phyloP scores from a whole-genome alignment of 1,139 yeast genomes.

The Pichia sp. region DNA sequence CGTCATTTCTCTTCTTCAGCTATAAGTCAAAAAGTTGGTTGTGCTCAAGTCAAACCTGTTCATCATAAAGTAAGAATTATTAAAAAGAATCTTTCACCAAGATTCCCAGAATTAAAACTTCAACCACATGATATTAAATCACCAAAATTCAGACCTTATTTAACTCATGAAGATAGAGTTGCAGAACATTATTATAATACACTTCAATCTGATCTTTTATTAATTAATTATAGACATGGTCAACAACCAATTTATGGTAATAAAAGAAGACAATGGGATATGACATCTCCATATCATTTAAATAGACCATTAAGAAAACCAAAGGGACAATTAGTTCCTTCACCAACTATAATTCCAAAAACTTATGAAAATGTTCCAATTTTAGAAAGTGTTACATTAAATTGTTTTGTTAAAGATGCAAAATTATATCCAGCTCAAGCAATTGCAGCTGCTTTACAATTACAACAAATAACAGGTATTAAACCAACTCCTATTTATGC shows the following conservation, averaged over 20 bases:
- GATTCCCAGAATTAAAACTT: conserved; percentile 58
- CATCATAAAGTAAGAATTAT: conserved; percentile 79
- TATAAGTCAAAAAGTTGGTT: conserved; percentile 52
- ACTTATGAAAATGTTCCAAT: conserved; percentile 65
- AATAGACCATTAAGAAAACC: conserved; percentile 72
- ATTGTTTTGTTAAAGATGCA: conserved; percentile 74
- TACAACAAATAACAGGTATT: conserved; percentile 90
- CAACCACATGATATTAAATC: conserved; percentile 69
- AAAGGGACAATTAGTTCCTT: conserved; percentile 56
- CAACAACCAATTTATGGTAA: conserved; percentile 50
- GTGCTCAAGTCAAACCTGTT: conserved; percentile 80
- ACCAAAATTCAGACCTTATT: conserved; percentile 68
- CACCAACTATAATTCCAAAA: conserved; percentile 67
- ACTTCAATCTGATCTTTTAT: conserved; percentile 66
- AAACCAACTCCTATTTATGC: conserved; percentile 73
- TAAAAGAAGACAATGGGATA: conserved; percentile 81
- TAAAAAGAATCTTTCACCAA: conserved; percentile 64
- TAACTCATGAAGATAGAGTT: conserved; percentile 75
- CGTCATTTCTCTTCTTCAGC: conserved; percentile 45
- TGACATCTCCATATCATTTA: conserved; percentile 81
- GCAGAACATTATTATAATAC: conserved; percentile 70
- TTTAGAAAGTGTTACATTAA: conserved; percentile 58
- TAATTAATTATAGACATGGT: conserved; percentile 70
- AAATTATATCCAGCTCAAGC: conserved; percentile 68
- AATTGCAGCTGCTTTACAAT: conserved; percentile 69